Percentiles rank a stretch among this genome's conserved stretches.
Evolutionary conservation across 257 asterid species (phyloP).

Genomic region (Misopates orontium): DNA sequence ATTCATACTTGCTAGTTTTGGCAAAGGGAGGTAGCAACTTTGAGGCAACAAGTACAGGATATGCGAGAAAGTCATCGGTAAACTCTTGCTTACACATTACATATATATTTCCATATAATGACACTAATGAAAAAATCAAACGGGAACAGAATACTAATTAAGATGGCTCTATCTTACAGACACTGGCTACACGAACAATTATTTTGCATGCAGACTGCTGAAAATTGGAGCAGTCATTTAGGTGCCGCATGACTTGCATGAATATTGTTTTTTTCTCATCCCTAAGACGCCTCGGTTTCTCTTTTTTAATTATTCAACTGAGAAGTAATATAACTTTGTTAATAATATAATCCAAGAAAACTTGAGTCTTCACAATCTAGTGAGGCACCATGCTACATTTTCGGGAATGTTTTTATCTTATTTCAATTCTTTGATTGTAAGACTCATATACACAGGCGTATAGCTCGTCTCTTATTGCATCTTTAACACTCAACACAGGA

Average conservation of each 20-base stretch:
- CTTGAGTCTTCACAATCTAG: background rate
- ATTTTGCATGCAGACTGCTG: too few species aligned
- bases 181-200: too few species aligned
- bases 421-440: background rate
- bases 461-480: background rate
- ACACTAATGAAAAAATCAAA: too few species aligned
- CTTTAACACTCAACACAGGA: conserved; percentile 34
- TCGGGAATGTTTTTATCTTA: background rate
- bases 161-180: too few species aligned
- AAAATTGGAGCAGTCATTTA: too few species aligned
- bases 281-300: too few species aligned
- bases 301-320: too few species aligned
- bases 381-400: background rate
- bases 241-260: too few species aligned
- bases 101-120: background rate
- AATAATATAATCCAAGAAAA: background rate
- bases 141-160: too few species aligned
- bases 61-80: conserved; percentile 10
- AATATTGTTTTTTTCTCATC: too few species aligned
- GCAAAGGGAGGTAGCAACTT: conserved; percentile 17
- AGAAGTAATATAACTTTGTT: too few species aligned
- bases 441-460: too few species aligned
- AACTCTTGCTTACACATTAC: background rate
- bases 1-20: conserved; percentile 4
- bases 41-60: conserved; percentile 21